Percentiles rank a stretch among this genome's conserved stretches.
phyloP scores from a whole-genome alignment of 768 basidiomycete genomes.

The Termitomyces bulborhizus region DNA sequence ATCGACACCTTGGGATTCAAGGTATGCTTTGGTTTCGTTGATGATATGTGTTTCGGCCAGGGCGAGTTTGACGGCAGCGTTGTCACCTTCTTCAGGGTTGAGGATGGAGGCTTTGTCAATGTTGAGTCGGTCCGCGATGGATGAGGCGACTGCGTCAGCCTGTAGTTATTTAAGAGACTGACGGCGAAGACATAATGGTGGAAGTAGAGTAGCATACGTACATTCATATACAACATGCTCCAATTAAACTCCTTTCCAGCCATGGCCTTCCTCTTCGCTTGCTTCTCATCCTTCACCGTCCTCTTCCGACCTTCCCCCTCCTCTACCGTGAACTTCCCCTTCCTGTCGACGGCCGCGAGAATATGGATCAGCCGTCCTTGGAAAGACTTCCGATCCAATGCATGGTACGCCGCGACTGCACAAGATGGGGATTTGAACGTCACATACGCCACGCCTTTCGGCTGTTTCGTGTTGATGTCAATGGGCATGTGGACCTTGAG shows the following conservation, averaged over 20 bases:
- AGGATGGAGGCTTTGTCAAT: constrained; percentile 85
- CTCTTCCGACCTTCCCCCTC: constrained; percentile 40
- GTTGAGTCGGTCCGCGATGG: constrained; percentile 84
- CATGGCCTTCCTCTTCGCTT: constrained; percentile 55
- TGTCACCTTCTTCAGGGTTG: constrained; percentile 68
- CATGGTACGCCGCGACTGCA: constrained; percentile 64
- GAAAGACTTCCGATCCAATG: constrained; percentile 78
- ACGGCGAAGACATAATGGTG: constrained; percentile 1
- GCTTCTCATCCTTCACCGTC: constrained; percentile 54
- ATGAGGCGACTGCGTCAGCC: constrained; percentile 92
- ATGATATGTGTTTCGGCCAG: constrained; percentile 96
- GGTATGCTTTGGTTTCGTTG: constrained; percentile 86
- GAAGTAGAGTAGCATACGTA: constrained; percentile 38
- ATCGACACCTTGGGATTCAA: constrained; percentile 71
- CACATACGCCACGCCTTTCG: constrained; percentile 48
- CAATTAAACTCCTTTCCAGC: constrained; percentile 86
- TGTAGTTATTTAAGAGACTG: constrained; percentile 24
- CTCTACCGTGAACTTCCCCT: constrained; percentile 35
- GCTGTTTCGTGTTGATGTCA: constrained; percentile 35
- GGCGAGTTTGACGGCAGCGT: constrained; percentile 90
- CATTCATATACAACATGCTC: constrained; percentile 97
- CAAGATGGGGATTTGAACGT: constrained; percentile 33
- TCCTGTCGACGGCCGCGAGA: constrained; percentile 73
- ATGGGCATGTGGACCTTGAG: constrained; percentile 43
- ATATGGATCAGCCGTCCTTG: constrained; percentile 92